Base-by-base conservation (phyloP, 176 grass and related monocot species). In the Otatea glauca region DNA sequence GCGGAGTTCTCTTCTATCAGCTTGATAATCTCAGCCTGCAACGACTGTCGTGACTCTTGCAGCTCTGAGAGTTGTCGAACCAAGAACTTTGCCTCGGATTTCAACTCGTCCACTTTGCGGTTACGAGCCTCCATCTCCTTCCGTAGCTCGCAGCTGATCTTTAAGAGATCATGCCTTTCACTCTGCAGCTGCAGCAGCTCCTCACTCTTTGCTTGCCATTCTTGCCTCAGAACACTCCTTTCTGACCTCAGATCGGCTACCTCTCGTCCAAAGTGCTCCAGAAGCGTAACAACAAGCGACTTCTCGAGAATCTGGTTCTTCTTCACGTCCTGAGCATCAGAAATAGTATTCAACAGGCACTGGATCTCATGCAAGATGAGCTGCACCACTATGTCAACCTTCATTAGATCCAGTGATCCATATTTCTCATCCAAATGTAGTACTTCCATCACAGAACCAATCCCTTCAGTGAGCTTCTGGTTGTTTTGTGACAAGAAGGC, bases 181-280 rank as follows among this genome's bases (percentile, higher is more conserved):
- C 21, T 67, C 69, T 86, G 82, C 43, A 95, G 83, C 72, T 78
- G 48, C 75, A 55, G 35, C 65, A 96, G 58, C 58, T 99, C 91
- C 60, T 94, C 89, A 0, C 47, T 90, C 83, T 92, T 94, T 1
- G 44, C 43, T 32, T 85, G 86, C 81, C 82, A 92, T 74, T 96
- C 91, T 89, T 82, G 67, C 80, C 92, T 87, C 50, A 96, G 70
- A 80, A 60, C 68, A 79, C 70, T 87, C 80, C 88, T 90, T 87
- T 96, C 96, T 45, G 92, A 85, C 80, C 93, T 92, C 53, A 99
- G 81, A 72, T 99, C 96, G 5, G 87, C 82, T 51, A 99, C 91
- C 81, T 96, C 92, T n/a, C 83, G 67, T 68, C 90, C 93, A 84
- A 96, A 99, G 66, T 99, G 96, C 81, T 99, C 89, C 5, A 99